Evolutionary conservation across 805 yeast species (phyloP).

Genomic region (Yueomyces sp.): DNA sequence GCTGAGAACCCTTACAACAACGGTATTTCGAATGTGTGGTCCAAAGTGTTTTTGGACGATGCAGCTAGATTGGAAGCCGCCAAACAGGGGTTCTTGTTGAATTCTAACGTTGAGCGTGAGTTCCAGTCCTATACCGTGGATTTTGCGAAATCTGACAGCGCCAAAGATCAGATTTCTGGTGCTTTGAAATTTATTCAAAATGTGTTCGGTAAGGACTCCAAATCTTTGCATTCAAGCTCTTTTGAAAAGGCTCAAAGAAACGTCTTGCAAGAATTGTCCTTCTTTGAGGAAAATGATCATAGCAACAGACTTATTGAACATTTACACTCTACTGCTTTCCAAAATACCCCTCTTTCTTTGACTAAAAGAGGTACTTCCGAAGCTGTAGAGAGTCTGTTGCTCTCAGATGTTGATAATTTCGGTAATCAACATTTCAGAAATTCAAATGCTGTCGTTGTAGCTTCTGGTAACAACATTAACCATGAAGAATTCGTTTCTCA

Average conservation of each 20-base stretch:
- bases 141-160: conserved; percentile 18
- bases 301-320: conserved; percentile 52
- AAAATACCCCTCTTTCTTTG: conserved; percentile 66
- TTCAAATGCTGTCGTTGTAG: conserved; percentile 54
- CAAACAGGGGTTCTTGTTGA: conserved; percentile 42
- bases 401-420: conserved; percentile 45
- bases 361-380: conserved; percentile 69
- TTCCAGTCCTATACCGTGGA: conserved; percentile 48
- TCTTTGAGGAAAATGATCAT: conserved; percentile 40
- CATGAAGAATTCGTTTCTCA: conserved; percentile 61
- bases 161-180: conserved; percentile 32
- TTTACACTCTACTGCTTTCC: conserved; percentile 74
- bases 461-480: conserved; percentile 42
- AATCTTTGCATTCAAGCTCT: conserved; percentile 17
- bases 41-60: conserved; percentile 33
- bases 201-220: conserved; percentile 14
- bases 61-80: conserved; percentile 24
- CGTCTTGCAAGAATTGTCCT: conserved; percentile 34
- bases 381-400: conserved; percentile 42
- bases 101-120: conserved; percentile 48
- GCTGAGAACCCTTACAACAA: conserved; percentile 70
- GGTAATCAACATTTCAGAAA: conserved; percentile 43
- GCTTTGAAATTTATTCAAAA: conserved; percentile 41
- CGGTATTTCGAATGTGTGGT: conserved; percentile 60
- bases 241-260: conserved; percentile 35